These are phyloP conservation scores for Epithele typhae DNA, from an alignment of 768 basidiomycete genomes.

Conservation along the genomic window DNA sequence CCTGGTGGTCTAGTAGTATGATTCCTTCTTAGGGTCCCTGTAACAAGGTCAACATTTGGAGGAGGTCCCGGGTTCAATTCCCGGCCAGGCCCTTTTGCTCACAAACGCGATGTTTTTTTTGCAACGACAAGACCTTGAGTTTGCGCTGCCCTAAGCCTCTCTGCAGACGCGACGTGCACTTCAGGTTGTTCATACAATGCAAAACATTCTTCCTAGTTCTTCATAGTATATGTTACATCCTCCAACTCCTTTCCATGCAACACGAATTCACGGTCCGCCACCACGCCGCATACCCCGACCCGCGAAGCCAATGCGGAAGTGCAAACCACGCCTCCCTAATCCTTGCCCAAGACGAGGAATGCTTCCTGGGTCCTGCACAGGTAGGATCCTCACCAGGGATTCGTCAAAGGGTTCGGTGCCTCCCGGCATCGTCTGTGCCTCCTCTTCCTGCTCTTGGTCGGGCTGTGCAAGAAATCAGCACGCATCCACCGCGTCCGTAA, in stretches of 20 bases:
- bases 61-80: slow-evolving; percentile 90
- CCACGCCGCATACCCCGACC: slow-evolving; percentile 29
- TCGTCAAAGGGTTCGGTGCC: neutral
- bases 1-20: no score
- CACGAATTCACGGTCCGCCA: no score
- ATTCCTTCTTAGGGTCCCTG: no score
- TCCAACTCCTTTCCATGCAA: neutral
- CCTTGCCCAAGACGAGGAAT: slow-evolving; percentile 9
- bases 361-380: neutral
- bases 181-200: neutral
- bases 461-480: slow-evolving; percentile 15
- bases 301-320: slow-evolving; percentile 57
- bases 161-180: neutral
- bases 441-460: slow-evolving; percentile 32
- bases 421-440: slow-evolving; percentile 5
- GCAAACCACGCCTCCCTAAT: slow-evolving; percentile 2
- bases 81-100: slow-evolving; percentile 30
- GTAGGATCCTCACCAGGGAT: slow-evolving; percentile 1
- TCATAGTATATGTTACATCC: neutral
- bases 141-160: neutral
- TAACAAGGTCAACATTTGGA: no score
- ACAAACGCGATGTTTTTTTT: neutral
- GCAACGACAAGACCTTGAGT: neutral
- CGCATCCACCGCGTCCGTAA: no score
- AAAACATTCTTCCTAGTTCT: neutral